phyloP scores from a whole-genome alignment of 306 rosid species.

The Medicago arabica region DNA sequence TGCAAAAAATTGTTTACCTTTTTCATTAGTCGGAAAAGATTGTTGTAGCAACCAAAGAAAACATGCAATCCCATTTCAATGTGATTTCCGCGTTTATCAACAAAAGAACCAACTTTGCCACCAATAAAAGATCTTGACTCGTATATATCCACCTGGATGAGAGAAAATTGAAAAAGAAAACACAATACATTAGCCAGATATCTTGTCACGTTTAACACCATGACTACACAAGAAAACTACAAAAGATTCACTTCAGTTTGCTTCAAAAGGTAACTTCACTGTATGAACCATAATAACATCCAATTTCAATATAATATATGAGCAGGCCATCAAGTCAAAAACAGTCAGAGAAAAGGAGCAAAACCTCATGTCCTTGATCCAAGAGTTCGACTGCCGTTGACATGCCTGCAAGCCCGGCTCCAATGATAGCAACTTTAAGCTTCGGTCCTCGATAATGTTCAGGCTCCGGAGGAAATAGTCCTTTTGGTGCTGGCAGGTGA shows the following conservation, averaged over 20 bases:
- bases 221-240: constrained; percentile 18
- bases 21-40: constrained; percentile 95
- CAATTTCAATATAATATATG: constrained; percentile 25
- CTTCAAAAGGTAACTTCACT: neutral
- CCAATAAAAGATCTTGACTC: constrained; percentile 92
- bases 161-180: constrained; percentile 26
- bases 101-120: constrained; percentile 98
- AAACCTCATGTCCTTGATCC: constrained; percentile 99
- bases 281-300: constrained; percentile 6
- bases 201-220: constrained; percentile 6
- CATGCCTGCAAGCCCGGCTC: constrained; percentile 99
- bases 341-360: constrained; percentile 31
- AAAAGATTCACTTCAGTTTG: constrained; percentile 6
- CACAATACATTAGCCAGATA: constrained; percentile 27
- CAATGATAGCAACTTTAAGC: constrained; percentile 94
- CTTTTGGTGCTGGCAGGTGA: constrained; percentile 82
- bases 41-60: constrained; percentile 96
- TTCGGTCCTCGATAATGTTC: constrained; percentile 91
- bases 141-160: constrained; percentile 86
- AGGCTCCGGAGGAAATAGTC: constrained; percentile 96
- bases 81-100: constrained; percentile 89
- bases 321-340: neutral
- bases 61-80: constrained; percentile 99
- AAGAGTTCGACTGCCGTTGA: constrained; percentile 97
- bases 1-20: constrained; percentile 62